Evolutionary conservation across 768 basidiomycete species (phyloP), one percentile per base, ranked within the genome.

Genomic region (Tylopilus subfusipes): DNA sequence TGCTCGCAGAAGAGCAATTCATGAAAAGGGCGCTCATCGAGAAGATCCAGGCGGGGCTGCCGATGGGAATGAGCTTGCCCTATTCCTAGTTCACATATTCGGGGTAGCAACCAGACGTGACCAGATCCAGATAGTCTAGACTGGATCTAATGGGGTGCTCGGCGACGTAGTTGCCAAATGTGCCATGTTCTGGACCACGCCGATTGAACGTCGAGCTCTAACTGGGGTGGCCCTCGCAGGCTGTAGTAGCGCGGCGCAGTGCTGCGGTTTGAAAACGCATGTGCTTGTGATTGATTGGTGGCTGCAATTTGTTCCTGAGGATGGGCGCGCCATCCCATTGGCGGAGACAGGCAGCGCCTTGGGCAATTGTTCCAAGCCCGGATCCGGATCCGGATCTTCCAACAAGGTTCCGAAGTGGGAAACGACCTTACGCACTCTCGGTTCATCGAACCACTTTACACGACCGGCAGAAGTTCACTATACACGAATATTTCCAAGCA

Each of bases 1-100:
- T 87, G 48, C 79, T 98, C 49, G 93, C 93, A 27, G 86, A 95
- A 72, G 95, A 98, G 69, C 96, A 98, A 70, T 98, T 97, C 69
- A 90, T 92, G 86, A 95, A 96, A 75, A 84, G 94, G 58, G 95
- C 93, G 42, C 78, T 97, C 60, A 86, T 93, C 43, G 92, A 97
- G 71, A 93, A 93, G 79, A 97, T 98, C 64, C 80, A 82, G 62
- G 66, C 68, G 48, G 81, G 81, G 25, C 69, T 88, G 30, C 78
- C 84, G 43, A 75, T 80, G 73, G 77, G 78, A 62, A 73, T 68
- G 66, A 72, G 68, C 60, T 60, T 69, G 49, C 63, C 71, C 57
- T 72, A 69, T 58, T 46, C 73, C 65, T 72, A 73, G 69, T 76
- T 38, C 39, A 40, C 72, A 73, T 61, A 74, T 65, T 75, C 61